A percentile compares a stretch with the other conserved stretches of the same genome.
Conservation (phyloP, 2,329 filamentous ascomycete genomes). For the Colletotrichum eleusines region DNA sequence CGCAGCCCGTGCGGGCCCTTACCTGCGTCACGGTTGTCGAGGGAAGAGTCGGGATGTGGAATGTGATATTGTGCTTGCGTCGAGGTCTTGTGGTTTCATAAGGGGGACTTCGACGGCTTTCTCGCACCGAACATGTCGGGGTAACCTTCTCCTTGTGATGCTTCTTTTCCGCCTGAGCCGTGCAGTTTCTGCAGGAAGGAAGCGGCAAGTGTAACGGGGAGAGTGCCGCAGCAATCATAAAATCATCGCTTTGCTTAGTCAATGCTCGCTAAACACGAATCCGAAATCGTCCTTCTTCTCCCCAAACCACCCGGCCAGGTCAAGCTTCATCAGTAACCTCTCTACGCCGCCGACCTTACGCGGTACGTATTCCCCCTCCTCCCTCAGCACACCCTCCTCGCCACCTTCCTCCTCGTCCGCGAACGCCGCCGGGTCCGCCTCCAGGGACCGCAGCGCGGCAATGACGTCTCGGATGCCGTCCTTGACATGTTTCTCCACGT, state of each 20-base stretch:
- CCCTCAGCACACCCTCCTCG: conserved; percentile 48
- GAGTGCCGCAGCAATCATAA: not conserved
- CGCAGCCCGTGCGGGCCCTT: not conserved
- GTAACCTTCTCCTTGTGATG: not conserved
- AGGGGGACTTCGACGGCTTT: too few relatives aligned
- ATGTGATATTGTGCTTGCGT: not conserved
- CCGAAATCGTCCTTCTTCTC: conserved; percentile 45
- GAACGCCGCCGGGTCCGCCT: conserved; percentile 59
- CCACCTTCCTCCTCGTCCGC: conserved; percentile 56
- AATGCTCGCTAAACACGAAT: conserved; percentile 31
- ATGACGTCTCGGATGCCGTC: conserved; percentile 76
- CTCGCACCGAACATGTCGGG: not conserved
- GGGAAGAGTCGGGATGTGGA: too few relatives aligned
- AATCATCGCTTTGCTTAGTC: conserved; percentile 6
- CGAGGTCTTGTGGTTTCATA: not conserved
- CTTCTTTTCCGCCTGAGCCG: not conserved
- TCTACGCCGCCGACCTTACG: conserved; percentile 84
- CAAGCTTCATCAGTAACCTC: conserved; percentile 89
- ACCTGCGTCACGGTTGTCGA: not conserved
- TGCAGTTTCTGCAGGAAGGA: not conserved
- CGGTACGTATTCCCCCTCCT: conserved; percentile 72
- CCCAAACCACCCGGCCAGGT: conserved; percentile 72
- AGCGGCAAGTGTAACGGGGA: not conserved
- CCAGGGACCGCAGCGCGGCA: conserved; percentile 60
- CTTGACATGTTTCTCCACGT: conserved; percentile 74